Percentiles rank a stretch among this genome's conserved stretches.
Conservation (phyloP, 495 filamentous ascomycete genomes). For the Penicillium psychrofluorescens region DNA sequence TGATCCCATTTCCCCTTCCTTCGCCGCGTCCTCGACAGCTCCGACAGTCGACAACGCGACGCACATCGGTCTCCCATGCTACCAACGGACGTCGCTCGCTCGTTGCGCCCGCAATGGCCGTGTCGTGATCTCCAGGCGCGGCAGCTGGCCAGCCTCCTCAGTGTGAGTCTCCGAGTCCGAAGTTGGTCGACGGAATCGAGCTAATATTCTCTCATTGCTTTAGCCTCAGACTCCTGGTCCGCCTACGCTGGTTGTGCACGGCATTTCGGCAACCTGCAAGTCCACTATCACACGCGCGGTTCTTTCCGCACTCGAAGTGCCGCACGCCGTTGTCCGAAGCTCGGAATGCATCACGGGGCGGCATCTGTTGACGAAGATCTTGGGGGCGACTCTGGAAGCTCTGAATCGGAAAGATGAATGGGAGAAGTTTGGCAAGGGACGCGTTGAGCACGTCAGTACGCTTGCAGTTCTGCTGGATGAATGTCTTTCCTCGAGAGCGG, state of each 20-base stretch:
- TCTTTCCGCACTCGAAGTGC: constrained; percentile 46
- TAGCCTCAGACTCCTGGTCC: constrained; percentile 39
- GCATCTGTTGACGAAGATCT: constrained; percentile 66
- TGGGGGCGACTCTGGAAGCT: constrained; percentile 31
- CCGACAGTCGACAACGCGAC: not conserved
- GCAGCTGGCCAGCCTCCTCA: constrained; percentile 54
- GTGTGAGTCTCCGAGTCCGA: constrained; percentile 34
- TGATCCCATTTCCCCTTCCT: too few species aligned
- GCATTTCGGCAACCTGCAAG: constrained; percentile 91
- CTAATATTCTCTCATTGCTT: constrained; percentile 8
- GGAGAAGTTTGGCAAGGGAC: constrained; percentile 38
- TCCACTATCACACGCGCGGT: constrained; percentile 58
- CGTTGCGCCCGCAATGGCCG: constrained; percentile 47
- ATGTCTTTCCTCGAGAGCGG: constrained; percentile 26
- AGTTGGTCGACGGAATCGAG: not conserved
- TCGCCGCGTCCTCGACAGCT: not conserved
- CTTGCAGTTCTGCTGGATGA: constrained; percentile 63
- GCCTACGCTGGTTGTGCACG: constrained; percentile 67
- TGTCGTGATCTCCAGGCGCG: constrained; percentile 59
- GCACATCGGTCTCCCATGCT: constrained; percentile 18
- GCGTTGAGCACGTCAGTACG: constrained; percentile 71
- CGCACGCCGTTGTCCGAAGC: constrained; percentile 67
- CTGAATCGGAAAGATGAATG: constrained; percentile 32
- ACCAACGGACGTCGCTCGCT: constrained; percentile 28
- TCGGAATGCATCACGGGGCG: constrained; percentile 84